Base-by-base conservation (phyloP, 495 filamentous ascomycete species). In the Penicillium ucsense region DNA sequence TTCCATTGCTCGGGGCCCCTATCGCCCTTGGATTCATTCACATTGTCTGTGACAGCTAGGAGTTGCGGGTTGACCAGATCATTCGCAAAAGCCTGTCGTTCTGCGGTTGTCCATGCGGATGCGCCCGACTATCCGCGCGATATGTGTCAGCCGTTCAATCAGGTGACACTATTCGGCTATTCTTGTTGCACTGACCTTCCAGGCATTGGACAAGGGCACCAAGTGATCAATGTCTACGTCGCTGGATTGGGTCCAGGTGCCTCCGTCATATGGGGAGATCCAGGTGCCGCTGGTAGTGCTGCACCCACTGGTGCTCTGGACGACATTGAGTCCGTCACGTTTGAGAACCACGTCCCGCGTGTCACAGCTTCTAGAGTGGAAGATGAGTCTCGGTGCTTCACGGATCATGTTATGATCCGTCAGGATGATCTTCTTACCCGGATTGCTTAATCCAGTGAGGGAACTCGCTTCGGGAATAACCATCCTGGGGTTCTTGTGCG, bases 201-300 rank as follows among this genome's bases (percentile, higher is more conserved):
- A 89, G 6, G 85, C 83, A 58, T 86, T 83, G 54, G 78, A 79
- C 38, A 89, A 56, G 1, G 85, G 84, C 10, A 89, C 83, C 59
- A 89, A 66, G 61, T 89, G 85, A 55, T 89, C 85, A 47, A 89
- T 86, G 53, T 88, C 81, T 2, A 89, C 50, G 60, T 88, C 83
- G 6, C 73, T 74, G 0, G 81, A 70, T 4, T 64, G 63, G 0
- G 80, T 83, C 84, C 84, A 88, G 3, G 71, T 81, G 0, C 66
- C 81, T 1, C 83, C 83, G 52, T 89, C 85, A 57, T 81, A 89
- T 1, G 81, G 80, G 20, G 74, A 80, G 12, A 53, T 63, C 85
- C 85, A 89, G 7, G 60, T 65, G 4, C 85, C 85, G 30, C 68
- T 74, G 4, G 70, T 79, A 0, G 79, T 61, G 4, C 73, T 60